Base-by-base conservation (phyloP, 331 rosid genomes). In the Pyracantha coccinea region DNA sequence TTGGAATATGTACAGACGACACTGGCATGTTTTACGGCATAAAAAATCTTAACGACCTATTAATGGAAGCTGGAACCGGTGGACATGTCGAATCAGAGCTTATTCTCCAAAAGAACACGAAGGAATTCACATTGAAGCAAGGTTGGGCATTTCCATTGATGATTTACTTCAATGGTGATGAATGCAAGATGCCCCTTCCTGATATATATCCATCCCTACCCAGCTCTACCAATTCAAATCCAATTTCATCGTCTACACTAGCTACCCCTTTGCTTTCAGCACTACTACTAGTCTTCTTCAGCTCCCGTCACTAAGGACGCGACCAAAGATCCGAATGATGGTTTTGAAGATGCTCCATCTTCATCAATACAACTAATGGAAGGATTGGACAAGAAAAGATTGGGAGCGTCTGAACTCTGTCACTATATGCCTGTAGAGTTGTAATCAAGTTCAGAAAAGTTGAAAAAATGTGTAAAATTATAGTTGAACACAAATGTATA, bases 111-210 rank as follows among this genome's bases (percentile, higher is more conserved):
- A 68, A 74, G 75, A n/a, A n/a, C n/a, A 68, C 8, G 53, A 61
- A 52, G 0, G 17, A 58, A 47, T 74, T 79, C 47, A 59, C 75
- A 14, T 60, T 79, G 52, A 38, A 61, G 2, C 71, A 79, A 74
- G 79, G 83, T n/a, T 74, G 79, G 79, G 61, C 75, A 47, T 74
- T 74, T 74, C 83, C 83, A 15, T 12, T 19, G 28, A 79, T 15
- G 66, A 6, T 79, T 15, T 60, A 79, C 79, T 79, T 79, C 76
- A 79, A 74, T 68, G 83, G 79, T 13, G 79, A 74, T 25, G 79
- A 79, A 44, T 74, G 79, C 21, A 21, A 50, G 76, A 68, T 67
- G 83, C 79, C 79, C 8, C 83, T 67, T 67, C 75, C 83, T 47
- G 75, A 74, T 32, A 38, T n/a, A n/a, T 79, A 79, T 23, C 83